These are phyloP conservation scores for Theobroma cacao DNA, from an alignment of 345 rosid species.

Conservation along the genomic window DNA sequence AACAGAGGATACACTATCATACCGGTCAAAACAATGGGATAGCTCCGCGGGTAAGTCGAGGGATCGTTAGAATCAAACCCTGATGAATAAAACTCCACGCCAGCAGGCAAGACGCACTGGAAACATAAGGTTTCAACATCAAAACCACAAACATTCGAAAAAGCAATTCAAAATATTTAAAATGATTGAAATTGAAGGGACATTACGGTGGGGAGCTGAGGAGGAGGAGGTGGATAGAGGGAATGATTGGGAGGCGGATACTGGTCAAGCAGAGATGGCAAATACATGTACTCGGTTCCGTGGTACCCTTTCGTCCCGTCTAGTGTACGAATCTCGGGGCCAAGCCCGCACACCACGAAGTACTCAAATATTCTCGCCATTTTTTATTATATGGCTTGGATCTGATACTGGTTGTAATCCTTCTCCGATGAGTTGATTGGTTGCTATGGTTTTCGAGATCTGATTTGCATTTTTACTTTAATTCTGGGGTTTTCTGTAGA, in stretches of 20 bases:
- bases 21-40: slow-evolving; percentile 98
- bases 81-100: slow-evolving; percentile 65
- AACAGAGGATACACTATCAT: neutral
- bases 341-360: slow-evolving; percentile 90
- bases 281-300: slow-evolving; percentile 53
- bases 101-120: slow-evolving; percentile 97
- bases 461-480: neutral
- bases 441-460: neutral
- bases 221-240: slow-evolving; percentile 78
- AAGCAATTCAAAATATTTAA: neutral
- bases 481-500: neutral
- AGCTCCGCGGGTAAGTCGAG: slow-evolving; percentile 73
- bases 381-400: neutral
- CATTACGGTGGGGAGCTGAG: slow-evolving; percentile 89
- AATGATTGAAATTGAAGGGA: neutral
- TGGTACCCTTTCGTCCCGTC: slow-evolving; percentile 88
- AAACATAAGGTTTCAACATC: neutral
- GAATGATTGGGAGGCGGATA: slow-evolving; percentile 75
- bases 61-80: slow-evolving; percentile 68
- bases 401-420: neutral
- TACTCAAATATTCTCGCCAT: slow-evolving; percentile 88
- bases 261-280: slow-evolving; percentile 82
- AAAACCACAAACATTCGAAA: neutral
- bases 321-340: slow-evolving; percentile 89
- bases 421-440: neutral